These are phyloP conservation scores for Penicillium corylophilum DNA, from an alignment of 2,329 filamentous ascomycete species.

Conservation along the genomic window DNA sequence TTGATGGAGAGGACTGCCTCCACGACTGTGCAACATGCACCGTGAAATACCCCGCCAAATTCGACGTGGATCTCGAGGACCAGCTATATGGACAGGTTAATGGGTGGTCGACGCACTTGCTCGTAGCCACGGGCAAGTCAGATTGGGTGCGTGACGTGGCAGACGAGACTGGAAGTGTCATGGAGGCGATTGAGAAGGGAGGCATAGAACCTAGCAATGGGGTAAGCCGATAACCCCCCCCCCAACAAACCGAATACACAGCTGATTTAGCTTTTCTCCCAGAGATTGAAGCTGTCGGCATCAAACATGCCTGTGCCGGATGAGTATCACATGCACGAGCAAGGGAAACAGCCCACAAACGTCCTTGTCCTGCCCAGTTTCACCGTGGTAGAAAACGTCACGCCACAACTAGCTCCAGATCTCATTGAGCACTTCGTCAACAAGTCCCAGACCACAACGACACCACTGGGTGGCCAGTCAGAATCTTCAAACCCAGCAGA, in stretches of 20 bases:
- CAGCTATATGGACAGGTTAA: constrained; percentile 81
- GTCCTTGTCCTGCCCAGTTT: constrained; percentile 84
- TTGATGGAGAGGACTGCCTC: constrained; percentile 85
- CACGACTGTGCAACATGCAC: constrained; percentile 83
- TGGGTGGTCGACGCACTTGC: constrained; percentile 82
- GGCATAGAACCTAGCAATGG: constrained; percentile 44
- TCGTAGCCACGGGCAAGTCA: constrained; percentile 92
- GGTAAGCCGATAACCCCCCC: constrained; percentile 28
- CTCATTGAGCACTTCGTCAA: constrained; percentile 72
- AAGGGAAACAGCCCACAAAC: constrained; percentile 66
- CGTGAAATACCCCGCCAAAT: constrained; percentile 73
- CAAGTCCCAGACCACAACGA: constrained; percentile 70
- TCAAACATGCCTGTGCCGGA: constrained; percentile 83
- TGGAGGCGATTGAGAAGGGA: constrained; percentile 66
- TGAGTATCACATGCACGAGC: constrained; percentile 57
- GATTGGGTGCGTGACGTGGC: constrained; percentile 91
- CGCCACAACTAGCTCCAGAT: constrained; percentile 68
- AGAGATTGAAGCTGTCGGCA: constrained; percentile 87
- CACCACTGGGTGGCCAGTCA: constrained; percentile 56
- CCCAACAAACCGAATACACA: background rate
- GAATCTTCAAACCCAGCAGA: constrained; percentile 5
- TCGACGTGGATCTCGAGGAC: constrained; percentile 71
- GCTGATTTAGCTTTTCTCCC: constrained; percentile 1
- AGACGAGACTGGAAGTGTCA: constrained; percentile 82
- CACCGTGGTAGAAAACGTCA: constrained; percentile 78